phyloP scores from a whole-genome alignment of 2,329 filamentous ascomycete genomes.

The Pyricularia pennisetigena region DNA sequence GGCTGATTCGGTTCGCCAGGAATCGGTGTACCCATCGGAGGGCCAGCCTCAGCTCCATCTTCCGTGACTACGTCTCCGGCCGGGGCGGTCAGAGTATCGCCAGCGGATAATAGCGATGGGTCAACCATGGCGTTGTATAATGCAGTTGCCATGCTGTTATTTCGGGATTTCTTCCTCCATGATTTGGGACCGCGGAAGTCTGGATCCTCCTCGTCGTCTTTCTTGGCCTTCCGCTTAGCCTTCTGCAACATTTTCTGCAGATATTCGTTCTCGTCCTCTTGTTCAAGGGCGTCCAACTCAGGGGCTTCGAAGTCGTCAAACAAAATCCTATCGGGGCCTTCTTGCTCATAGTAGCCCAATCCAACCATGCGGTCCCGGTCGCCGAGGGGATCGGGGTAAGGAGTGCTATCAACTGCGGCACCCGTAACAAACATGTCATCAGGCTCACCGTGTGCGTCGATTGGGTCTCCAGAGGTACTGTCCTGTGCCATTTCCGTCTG shows the following conservation, averaged over 20 bases:
- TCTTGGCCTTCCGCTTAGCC: slow-evolving; percentile 41
- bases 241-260: slow-evolving; percentile 44
- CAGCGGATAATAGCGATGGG: slow-evolving; percentile 32
- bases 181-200: slow-evolving; percentile 37
- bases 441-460: neutral
- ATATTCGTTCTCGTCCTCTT: slow-evolving; percentile 38
- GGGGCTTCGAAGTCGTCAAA: slow-evolving; percentile 50
- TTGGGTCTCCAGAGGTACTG: neutral
- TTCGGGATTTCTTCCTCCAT: slow-evolving; percentile 29
- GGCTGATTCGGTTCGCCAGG: slow-evolving; percentile 31
- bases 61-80: slow-evolving; percentile 10
- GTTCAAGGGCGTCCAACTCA: slow-evolving; percentile 27
- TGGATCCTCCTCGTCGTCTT: slow-evolving; percentile 43
- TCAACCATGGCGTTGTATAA: slow-evolving; percentile 34
- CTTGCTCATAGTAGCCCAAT: slow-evolving; percentile 52
- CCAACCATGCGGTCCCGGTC: slow-evolving; percentile 39
- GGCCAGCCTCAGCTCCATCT: slow-evolving; percentile 5
- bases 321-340: slow-evolving; percentile 45
- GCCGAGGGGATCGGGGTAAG: slow-evolving; percentile 37
- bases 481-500: neutral
- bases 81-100: slow-evolving; percentile 9
- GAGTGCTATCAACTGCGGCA: slow-evolving; percentile 14
- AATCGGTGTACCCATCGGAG: slow-evolving; percentile 1
- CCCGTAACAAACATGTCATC: slow-evolving; percentile 1
- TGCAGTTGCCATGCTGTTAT: slow-evolving; percentile 20